Base-by-base conservation (phyloP, 139 green algal genomes). In the Chlorella vulgaris region DNA sequence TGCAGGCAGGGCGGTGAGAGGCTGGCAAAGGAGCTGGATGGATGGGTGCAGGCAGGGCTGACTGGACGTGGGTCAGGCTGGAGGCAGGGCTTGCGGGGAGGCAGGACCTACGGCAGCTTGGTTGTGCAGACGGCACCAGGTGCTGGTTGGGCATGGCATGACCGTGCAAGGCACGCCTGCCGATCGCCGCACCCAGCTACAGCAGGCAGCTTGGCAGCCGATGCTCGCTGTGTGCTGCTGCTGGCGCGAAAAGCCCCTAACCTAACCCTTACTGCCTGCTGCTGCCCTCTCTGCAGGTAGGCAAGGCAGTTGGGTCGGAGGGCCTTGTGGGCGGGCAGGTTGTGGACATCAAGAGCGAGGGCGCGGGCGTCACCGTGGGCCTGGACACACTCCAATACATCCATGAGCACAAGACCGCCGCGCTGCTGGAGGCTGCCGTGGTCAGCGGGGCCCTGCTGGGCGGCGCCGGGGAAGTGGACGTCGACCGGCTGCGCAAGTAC, bases 381-480 rank as follows among this genome's bases (percentile, higher is more conserved):
- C 76, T 98, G 61, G 94, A 98, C 22, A 98, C 94, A 65, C 89
- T 99, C 69, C 71, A 96, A 82, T 99, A 98, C 92, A 99, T 99
- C 86, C 96, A 99, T 87, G 87, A 95, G 85, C 96, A 99, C 92
- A 99, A 99, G 90, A 99, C 97, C 1, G 97, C 95, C 4, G 96
- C 95, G 43, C 91, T 99, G 85, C 91, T 99, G 39, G 96, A 99
- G 91, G 95, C 95, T 24, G 88, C 93, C 7, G 96, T 99, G 24
- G 95, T 98, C 58, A 93, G 89, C 74, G 96, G 97, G 39, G 97
- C 97, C 18, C 91, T 98, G 18, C 35, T 96, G 42, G 94, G 94
- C 33, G 94, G 94, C n/a, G 96, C 95, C 7, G 89, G 84, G 13
- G 93, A 98, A 24, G 87, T 86, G 35, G 92, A 98, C 6, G 82